These are phyloP conservation scores for Eruca vesicaria DNA, from an alignment of 441 rosid genomes.

Conservation along the genomic window DNA sequence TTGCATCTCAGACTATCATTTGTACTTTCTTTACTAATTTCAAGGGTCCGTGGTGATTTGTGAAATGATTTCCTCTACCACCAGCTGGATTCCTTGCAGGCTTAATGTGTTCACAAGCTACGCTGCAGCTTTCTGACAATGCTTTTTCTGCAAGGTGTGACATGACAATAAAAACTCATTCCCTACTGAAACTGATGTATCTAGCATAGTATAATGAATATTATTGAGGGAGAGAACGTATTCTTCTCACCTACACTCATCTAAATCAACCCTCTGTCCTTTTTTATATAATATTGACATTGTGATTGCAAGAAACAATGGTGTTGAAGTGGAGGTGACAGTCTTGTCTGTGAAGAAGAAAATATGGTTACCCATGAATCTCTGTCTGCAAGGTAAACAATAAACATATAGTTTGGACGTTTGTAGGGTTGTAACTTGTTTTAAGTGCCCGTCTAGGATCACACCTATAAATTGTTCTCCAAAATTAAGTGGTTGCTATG, in stretches of 20 bases:
- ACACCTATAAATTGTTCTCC: constrained; percentile 19
- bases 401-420: constrained; percentile 41
- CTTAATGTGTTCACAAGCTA: constrained; percentile 46
- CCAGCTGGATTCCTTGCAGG: constrained; percentile 61
- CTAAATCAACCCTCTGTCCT: constrained; percentile 28
- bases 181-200: constrained; percentile 69
- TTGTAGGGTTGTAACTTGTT: constrained; percentile 28
- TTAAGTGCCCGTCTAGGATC: neutral
- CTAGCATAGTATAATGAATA: constrained; percentile 60
- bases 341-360: constrained; percentile 70
- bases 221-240: constrained; percentile 34
- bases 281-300: constrained; percentile 50
- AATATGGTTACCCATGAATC: constrained; percentile 46
- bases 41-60: constrained; percentile 59
- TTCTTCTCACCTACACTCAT: neutral
- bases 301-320: constrained; percentile 93
- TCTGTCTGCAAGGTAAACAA: constrained; percentile 43
- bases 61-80: constrained; percentile 49
- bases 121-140: constrained; percentile 47
- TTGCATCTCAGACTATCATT: constrained; percentile 68
- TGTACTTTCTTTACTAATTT: constrained; percentile 41
- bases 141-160: constrained; percentile 88
- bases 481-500: neutral
- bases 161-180: constrained; percentile 53
- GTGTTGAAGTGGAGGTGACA: constrained; percentile 77